phyloP scores from a whole-genome alignment of 805 yeast genomes.

The Metschnikowia kofuensis region DNA sequence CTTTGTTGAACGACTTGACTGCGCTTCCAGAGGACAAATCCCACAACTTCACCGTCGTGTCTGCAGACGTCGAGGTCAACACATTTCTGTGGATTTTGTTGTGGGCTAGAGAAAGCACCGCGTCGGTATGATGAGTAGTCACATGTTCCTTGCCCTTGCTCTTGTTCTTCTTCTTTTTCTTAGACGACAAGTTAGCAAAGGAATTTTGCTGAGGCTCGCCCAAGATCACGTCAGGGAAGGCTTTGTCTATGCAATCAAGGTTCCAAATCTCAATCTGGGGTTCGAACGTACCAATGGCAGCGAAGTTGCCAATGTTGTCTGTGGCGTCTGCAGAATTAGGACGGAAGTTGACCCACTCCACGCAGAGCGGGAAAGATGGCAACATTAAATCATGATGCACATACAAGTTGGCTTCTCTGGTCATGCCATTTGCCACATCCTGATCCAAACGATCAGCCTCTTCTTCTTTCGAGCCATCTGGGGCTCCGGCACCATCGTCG shows the following conservation, averaged over 20 bases:
- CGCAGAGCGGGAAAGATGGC: conserved; percentile 95
- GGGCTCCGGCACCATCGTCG: conserved; percentile 90
- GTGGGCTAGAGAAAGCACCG: conserved; percentile 83
- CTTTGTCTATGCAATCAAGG: conserved; percentile 85
- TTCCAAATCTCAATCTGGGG: conserved; percentile 98
- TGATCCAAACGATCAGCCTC: conserved; percentile 66
- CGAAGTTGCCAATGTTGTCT: conserved; percentile 75
- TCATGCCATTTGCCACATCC: conserved; percentile 71
- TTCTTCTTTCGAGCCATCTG: conserved; percentile 60
- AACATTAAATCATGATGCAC: conserved; percentile 97
- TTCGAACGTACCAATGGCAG: conserved; percentile 95
- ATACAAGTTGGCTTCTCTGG: conserved; percentile 73
- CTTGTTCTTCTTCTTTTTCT: conserved; percentile 41
- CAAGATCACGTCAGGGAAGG: conserved; percentile 89
- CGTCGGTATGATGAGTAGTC: conserved; percentile 86
- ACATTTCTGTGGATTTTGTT: conserved; percentile 79
- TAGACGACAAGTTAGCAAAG: conserved; percentile 35
- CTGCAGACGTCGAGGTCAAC: conserved; percentile 93
- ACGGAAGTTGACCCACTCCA: conserved; percentile 86
- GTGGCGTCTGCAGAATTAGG: conserved; percentile 39
- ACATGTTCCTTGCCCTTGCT: conserved; percentile 50
- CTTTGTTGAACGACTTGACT: conserved; percentile 66
- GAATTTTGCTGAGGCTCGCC: conserved; percentile 65
- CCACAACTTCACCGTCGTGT: conserved; percentile 92
- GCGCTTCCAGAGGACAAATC: conserved; percentile 74